These are phyloP conservation scores for Xerocomus minutiporus DNA, from an alignment of 1,284 basidiomycete genomes.

Conservation along the genomic window DNA sequence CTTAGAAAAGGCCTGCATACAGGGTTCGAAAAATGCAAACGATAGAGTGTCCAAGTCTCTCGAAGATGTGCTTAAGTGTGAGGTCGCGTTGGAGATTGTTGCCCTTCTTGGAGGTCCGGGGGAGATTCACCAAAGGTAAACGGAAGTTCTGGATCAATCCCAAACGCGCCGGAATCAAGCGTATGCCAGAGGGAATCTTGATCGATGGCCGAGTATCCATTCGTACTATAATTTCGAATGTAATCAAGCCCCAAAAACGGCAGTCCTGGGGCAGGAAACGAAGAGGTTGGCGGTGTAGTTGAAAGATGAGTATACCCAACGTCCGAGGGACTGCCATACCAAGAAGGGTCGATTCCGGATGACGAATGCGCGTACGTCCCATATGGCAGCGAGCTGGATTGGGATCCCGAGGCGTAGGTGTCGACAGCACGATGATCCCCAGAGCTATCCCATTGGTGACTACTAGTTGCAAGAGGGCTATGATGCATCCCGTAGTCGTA, in stretches of 20 bases:
- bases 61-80: slow-evolving; percentile 13
- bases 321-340: slow-evolving; percentile 44
- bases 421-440: slow-evolving; percentile 38
- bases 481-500: slow-evolving; percentile 53
- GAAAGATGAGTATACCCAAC: slow-evolving; percentile 43
- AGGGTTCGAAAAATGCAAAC: slow-evolving; percentile 11
- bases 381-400: slow-evolving; percentile 34
- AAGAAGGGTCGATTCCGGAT: slow-evolving; percentile 43
- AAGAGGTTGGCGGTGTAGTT: slow-evolving; percentile 52
- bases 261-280: slow-evolving; percentile 64
- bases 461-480: slow-evolving; percentile 36
- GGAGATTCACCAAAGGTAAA: slow-evolving; percentile 49
- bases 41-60: neutral
- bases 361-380: slow-evolving; percentile 39
- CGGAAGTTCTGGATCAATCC: slow-evolving; percentile 67
- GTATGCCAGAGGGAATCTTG: slow-evolving; percentile 69
- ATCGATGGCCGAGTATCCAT: slow-evolving; percentile 43
- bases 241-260: slow-evolving; percentile 78
- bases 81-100: slow-evolving; percentile 25
- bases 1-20: slow-evolving; percentile 12
- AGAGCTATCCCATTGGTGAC: slow-evolving; percentile 44
- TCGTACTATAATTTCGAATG: slow-evolving; percentile 63
- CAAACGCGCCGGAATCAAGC: slow-evolving; percentile 68
- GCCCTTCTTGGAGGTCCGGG: slow-evolving; percentile 29
- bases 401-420: slow-evolving; percentile 39